A percentile compares a stretch with the other conserved stretches of the same genome.
These are phyloP conservation scores for Stylosanthes scabra DNA, from an alignment of 331 rosid genomes.

Conservation along the genomic window DNA sequence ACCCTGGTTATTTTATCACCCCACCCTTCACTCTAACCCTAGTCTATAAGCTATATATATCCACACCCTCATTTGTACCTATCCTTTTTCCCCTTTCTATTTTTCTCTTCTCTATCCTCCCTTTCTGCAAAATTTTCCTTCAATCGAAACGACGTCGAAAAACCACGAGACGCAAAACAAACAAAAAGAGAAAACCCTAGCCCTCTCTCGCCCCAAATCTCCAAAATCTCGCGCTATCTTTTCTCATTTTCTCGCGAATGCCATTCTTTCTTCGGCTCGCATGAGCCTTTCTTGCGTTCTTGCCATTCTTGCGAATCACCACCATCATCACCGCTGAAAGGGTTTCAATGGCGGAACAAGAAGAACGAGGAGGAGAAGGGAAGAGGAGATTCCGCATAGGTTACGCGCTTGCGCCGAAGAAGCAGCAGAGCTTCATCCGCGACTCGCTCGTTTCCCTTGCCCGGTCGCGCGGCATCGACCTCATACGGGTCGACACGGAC, in stretches of 20 bases:
- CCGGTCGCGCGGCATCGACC: slow-evolving; percentile 76
- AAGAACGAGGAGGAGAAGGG: background rate
- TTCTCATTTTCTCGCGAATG: background rate
- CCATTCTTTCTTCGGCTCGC: no score
- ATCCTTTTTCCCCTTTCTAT: background rate
- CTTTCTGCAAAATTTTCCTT: slow-evolving; percentile 20
- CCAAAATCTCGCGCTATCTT: background rate
- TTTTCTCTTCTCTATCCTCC: background rate
- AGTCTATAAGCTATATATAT: slow-evolving; percentile 55
- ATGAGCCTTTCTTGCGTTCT: slow-evolving; percentile 32
- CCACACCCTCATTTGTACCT: background rate
- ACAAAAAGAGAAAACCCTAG: slow-evolving; percentile 16
- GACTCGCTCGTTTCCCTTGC: slow-evolving; percentile 73
- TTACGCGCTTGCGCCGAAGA: slow-evolving; percentile 88
- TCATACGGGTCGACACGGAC: slow-evolving; percentile 59
- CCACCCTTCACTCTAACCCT: slow-evolving; percentile 44
- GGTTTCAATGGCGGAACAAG: slow-evolving; percentile 67
- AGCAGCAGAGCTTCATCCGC: slow-evolving; percentile 86
- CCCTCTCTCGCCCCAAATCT: background rate
- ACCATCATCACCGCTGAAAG: background rate
- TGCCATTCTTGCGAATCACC: background rate
- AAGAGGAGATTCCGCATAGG: slow-evolving; percentile 61
- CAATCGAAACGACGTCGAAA: slow-evolving; percentile 22
- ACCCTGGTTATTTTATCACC: slow-evolving; percentile 36
- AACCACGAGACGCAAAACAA: background rate